phyloP scores from a whole-genome alignment of 2,329 filamentous ascomycete genomes.

The Fusarium secorum region DNA sequence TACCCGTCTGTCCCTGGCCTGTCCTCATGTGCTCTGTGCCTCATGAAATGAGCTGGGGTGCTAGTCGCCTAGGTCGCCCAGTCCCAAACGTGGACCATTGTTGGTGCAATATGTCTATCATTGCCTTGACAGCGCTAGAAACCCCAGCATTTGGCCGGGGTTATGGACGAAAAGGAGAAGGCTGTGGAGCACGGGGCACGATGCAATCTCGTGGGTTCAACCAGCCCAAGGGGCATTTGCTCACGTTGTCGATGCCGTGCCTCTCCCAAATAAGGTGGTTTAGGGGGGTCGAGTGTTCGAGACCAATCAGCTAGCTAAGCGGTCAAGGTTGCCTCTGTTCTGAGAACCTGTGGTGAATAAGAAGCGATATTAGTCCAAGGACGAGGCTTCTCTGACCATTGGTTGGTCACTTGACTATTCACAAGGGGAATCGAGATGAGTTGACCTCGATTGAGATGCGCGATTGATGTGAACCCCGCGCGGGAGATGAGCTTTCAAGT shows the following conservation, averaged over 20 bases:
- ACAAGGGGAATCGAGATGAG: conserved; percentile 18
- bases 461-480: conserved; percentile 16
- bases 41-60: conserved; percentile 33
- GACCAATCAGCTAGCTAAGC: conserved; percentile 28
- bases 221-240: conserved; percentile 23
- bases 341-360: conserved; percentile 2
- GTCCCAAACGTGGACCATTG: conserved; percentile 38
- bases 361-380: conserved; percentile 40
- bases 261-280: conserved; percentile 14
- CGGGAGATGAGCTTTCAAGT: conserved; percentile 36
- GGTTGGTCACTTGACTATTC: conserved; percentile 29
- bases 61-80: conserved; percentile 23
- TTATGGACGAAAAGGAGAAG: conserved; percentile 38
- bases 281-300: background rate
- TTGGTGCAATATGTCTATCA: conserved; percentile 39
- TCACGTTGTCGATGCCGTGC: conserved; percentile 14
- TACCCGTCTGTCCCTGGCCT: conserved; percentile 20
- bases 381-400: conserved; percentile 9
- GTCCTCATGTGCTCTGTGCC: conserved; percentile 18
- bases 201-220: conserved; percentile 41
- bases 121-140: conserved; percentile 10
- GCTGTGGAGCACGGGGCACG: conserved; percentile 37
- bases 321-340: conserved; percentile 12
- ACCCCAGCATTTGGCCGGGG: conserved; percentile 17
- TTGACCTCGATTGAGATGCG: background rate